Evolutionary conservation across 139 green algal genomes (phyloP), one percentile per base, ranked within the genome.

Genomic region (Volvox reticuliferus): DNA sequence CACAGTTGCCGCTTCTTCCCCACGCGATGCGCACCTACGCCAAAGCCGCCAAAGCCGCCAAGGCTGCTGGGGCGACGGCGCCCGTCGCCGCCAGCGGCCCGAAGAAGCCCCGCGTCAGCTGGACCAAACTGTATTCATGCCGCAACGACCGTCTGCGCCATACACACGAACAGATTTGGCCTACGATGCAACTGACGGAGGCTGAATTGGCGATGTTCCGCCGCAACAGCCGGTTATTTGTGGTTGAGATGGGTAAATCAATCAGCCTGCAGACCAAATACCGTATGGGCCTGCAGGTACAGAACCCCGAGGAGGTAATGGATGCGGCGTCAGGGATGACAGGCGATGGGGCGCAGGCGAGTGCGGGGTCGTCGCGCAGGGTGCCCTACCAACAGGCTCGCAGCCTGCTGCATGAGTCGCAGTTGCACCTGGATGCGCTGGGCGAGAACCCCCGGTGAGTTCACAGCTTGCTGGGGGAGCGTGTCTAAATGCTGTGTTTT

Each of bases 101-200:
- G 30, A 91, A 86, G 36, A 16, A 28, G 18, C 37, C 61, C 20
- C 84, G 92, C 26, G 81, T 80, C 76, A 90, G 78, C 71, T 63
- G 75, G 16, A 86, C 79, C 28, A 87, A 88, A n/a, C 71, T 94
- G 19, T 94, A 86, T 62, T 89, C 89, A 2, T 89, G 79, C 44
- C 92, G 89, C 50, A 94, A 94, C 76, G 82, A 92, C 65, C 86
- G 89, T 19, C 28, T 94, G 37, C 63, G 92, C 12, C 81, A 83
- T 73, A 83, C 77, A 21, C 92, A 92, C 75, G 92, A 94, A 65
- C 92, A 94, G 81, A 92, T 94, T n/a, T 94, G 92, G 92, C 92
- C 92, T 22, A 94, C 92, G 3, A 16, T 92, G 79, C 44, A 88
- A 81, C 87, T 94, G 26, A 91, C 89, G 63, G 89, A 92, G 21